Evolutionary conservation across 2,329 filamentous ascomycete genomes (phyloP), one percentile per base, ranked within the genome.

Genomic region (Erysiphe neolycopersici): DNA sequence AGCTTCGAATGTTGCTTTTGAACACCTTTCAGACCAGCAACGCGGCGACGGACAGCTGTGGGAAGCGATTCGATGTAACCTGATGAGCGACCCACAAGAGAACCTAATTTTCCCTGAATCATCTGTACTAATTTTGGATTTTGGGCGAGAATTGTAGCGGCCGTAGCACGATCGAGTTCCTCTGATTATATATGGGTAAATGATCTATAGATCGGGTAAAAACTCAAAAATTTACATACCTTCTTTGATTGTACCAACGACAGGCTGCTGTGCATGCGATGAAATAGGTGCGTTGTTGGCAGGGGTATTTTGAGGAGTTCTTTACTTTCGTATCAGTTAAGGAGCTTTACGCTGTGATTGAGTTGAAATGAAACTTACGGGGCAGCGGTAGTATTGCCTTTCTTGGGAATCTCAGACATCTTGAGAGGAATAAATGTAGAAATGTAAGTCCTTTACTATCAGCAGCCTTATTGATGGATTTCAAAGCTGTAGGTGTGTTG

Each of bases 1-100:
- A 98, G 77, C 67, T 95, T 94, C 48, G 87, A 82, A 66, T 98
- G 89, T 56, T 95, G 85, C 65, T 94, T 94, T 65, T 98, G 89
- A 54, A 98, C 84, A 53, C 87, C 91, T 68, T 95, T 94, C 49
- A 98, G 71, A 53, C 89, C 91, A 48, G 85, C 77, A 51, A 98
- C 87, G 58, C 89, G 85, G 60, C 81, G 82, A 61, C 85, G 84
- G 55, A 98, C 85, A 47, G 79, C 73, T 46, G 76, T 68, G 47
- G 89, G 89, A 16, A 98, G 78, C 19, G 82, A 92, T 69, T 98
- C 89, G 61, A 98, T 83, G 64, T 98, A 98, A 56, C 89, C 89
- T 45, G 89, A 98, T 43, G 91, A 93, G 53, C 80, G 78, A 56
- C 89, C 89, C 56, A 98, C 82, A 47, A 98, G 79, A 51, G 78